Evolutionary conservation across 495 filamentous ascomycete genomes (phyloP).

Genomic region (Penicillium flavigenum): DNA sequence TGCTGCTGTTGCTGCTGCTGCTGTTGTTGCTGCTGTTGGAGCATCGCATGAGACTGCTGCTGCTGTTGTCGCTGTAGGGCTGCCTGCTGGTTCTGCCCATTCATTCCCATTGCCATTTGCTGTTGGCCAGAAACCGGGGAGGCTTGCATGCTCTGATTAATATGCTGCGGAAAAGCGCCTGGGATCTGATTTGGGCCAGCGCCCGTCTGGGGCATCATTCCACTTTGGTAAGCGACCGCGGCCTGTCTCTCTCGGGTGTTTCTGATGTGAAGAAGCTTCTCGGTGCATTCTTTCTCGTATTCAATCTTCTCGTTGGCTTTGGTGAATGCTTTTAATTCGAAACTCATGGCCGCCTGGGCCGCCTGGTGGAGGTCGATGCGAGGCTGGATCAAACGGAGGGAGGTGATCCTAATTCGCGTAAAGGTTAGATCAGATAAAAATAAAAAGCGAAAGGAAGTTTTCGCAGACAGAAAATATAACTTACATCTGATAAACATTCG

Average conservation of each 20-base stretch:
- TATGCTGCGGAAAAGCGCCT: constrained; percentile 49
- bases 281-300: constrained; percentile 50
- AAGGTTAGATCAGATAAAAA: constrained; percentile 5
- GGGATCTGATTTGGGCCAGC: constrained; percentile 42
- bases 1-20: constrained; percentile 13
- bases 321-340: constrained; percentile 50
- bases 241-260: constrained; percentile 48
- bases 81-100: constrained; percentile 42
- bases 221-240: constrained; percentile 41
- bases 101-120: constrained; percentile 48
- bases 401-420: constrained; percentile 40
- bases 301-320: constrained; percentile 45
- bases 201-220: constrained; percentile 47
- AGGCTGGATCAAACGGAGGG: constrained; percentile 51
- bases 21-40: constrained; percentile 42
- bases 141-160: constrained; percentile 53
- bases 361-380: constrained; percentile 41
- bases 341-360: constrained; percentile 47
- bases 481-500: constrained; percentile 51
- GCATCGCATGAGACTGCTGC: constrained; percentile 28
- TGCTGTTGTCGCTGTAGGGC: constrained; percentile 32
- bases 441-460: constrained; percentile 7
- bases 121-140: constrained; percentile 50
- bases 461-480: constrained; percentile 20
- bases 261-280: constrained; percentile 50